Evolutionary conservation across 1,284 basidiomycete genomes (phyloP).

Genomic region (Cryptococcus sp.): DNA sequence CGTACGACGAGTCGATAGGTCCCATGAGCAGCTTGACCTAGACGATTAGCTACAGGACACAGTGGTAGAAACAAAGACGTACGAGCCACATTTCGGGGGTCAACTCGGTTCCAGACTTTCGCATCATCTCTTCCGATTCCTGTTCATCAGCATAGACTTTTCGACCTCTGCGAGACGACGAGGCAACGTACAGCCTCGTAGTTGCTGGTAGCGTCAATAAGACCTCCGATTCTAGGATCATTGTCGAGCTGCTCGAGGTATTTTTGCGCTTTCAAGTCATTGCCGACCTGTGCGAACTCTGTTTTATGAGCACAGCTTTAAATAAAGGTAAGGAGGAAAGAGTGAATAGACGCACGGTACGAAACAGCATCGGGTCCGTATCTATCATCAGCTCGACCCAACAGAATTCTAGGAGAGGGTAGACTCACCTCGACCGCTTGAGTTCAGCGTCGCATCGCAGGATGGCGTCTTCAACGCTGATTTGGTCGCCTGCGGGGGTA

Average conservation of each 20-base stretch:
- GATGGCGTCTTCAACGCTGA: slow-evolving; percentile 26
- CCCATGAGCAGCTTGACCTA: slow-evolving; percentile 25
- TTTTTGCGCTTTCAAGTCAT: slow-evolving; percentile 44
- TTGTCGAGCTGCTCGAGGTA: slow-evolving; percentile 46
- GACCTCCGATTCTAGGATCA: slow-evolving; percentile 45
- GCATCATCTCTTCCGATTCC: slow-evolving; percentile 29
- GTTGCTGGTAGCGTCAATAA: slow-evolving; percentile 47
- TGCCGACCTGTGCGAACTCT: slow-evolving; percentile 48
- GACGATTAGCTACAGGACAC: background rate
- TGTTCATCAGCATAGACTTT: slow-evolving; percentile 41
- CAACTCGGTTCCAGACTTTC: slow-evolving; percentile 23
- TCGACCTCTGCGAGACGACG: background rate
- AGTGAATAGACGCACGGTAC: slow-evolving; percentile 35
- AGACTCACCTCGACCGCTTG: slow-evolving; percentile 20
- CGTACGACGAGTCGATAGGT: slow-evolving; percentile 37
- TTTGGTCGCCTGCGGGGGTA: slow-evolving; percentile 40
- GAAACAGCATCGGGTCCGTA: slow-evolving; percentile 50
- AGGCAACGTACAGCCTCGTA: slow-evolving; percentile 42
- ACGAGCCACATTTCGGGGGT: slow-evolving; percentile 42
- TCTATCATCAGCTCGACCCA: slow-evolving; percentile 39
- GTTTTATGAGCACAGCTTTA: background rate
- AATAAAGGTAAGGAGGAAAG: background rate
- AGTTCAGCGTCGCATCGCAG: slow-evolving; percentile 31
- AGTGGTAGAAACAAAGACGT: background rate
- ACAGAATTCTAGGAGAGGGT: slow-evolving; percentile 16